Evolutionary conservation across 2,329 filamentous ascomycete species (phyloP), one percentile per base, ranked within the genome.

Genomic region (Xylaria sp.): DNA sequence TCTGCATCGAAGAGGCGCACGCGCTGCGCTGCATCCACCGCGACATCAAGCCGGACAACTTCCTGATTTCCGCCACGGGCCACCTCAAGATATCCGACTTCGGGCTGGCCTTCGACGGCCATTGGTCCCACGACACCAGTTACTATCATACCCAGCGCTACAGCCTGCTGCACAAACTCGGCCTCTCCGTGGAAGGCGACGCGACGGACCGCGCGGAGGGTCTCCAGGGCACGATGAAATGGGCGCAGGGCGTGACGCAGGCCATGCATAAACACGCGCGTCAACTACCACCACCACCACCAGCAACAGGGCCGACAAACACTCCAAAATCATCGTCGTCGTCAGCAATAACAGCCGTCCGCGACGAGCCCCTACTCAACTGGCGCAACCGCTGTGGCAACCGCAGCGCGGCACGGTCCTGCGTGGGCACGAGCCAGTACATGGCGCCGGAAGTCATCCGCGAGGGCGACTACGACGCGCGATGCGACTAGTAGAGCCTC

Each of bases 11-110:
- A 80, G 95, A 97, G 79, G 92, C 93, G 0, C 95, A 98, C 83
- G 88, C 88, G 13, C 88, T 98, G 74, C 88, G 88, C 59, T 98
- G 94, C 86, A 97, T 99, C 57, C 96, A 99, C 78, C 91, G 95
- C 21, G 96, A 98, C 80, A 89, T 98, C 78, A 99, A 99, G 79
- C 96, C 95, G 0, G 95, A 98, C 84, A 99, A 99, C 76, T 98
- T 99, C 76, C 86, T 98, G 35, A 94, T 98, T 75, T 93, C 92
- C 9, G 88, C 92, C 0, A 92, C 92, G 21, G 94, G 96, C 0
- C 96, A 99, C 78, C 81, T 98, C 68, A 98, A 97, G 77, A 97
- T 98, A 47, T 97, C 94, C 0, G 96, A 99, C 76, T 99, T 99
- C 79, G 95, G 96, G 0, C 87, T 99, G 44, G 93, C 95, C 0